Evolutionary conservation across 768 basidiomycete species (phyloP).

Genomic region (Coprinopsis strossmayeri): DNA sequence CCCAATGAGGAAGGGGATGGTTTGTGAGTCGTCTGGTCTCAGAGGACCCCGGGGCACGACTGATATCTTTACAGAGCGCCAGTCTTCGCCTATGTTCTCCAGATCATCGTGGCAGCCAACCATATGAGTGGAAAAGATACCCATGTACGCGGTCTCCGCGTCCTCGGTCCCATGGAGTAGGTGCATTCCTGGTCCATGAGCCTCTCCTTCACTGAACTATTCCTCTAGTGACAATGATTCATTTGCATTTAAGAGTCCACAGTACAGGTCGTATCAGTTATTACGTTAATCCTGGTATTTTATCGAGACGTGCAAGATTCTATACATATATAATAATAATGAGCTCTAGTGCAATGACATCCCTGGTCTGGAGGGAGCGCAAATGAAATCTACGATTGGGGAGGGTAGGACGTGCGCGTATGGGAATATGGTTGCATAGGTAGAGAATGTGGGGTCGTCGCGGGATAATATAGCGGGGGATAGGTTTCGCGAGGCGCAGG

Average conservation of each 20-base stretch:
- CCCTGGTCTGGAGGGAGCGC: no score
- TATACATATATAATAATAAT: constrained; percentile 2
- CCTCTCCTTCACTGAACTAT: constrained; percentile 4
- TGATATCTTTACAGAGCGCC: constrained; percentile 46
- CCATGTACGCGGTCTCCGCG: constrained; percentile 84
- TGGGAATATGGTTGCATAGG: constrained; percentile 1
- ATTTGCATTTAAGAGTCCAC: constrained; percentile 9
- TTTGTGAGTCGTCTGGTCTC: constrained; percentile 44
- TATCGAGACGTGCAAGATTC: not conserved
- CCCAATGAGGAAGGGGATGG: constrained; percentile 73
- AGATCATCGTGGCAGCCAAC: constrained; percentile 86
- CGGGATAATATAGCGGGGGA: not conserved
- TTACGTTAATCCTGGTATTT: constrained; percentile 5
- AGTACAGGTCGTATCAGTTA: constrained; percentile 5
- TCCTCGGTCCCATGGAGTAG: constrained; percentile 84
- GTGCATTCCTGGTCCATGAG: constrained; percentile 7
- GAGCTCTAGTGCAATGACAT: not conserved
- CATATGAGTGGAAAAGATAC: constrained; percentile 99
- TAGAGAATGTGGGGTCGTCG: not conserved
- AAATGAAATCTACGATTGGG: not conserved
- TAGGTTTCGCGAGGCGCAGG: not conserved
- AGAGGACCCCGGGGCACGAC: not conserved
- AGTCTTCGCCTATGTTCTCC: constrained; percentile 83
- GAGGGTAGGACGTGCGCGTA: constrained; percentile 1
- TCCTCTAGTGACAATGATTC: constrained; percentile 26